These are phyloP conservation scores for Thalassiosira profunda DNA, from an alignment of 108 stramenopile genomes.

Conservation along the genomic window DNA sequence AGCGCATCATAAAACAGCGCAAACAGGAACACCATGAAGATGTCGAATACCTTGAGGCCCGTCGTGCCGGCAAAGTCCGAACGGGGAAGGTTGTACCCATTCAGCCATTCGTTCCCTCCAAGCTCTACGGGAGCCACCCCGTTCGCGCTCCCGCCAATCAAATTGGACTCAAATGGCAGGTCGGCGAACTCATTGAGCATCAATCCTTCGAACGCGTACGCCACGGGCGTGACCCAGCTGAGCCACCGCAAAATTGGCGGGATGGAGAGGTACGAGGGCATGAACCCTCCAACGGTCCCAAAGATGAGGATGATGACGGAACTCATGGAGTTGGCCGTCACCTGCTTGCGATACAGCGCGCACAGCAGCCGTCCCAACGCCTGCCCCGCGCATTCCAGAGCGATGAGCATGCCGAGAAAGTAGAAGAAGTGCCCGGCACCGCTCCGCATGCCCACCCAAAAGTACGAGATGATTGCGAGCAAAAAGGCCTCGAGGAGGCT, in stretches of 20 bases:
- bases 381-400: slow-evolving; percentile 44
- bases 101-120: slow-evolving; percentile 18
- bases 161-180: neutral
- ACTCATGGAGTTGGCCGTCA: slow-evolving; percentile 37
- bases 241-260: slow-evolving; percentile 37
- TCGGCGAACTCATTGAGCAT: slow-evolving; percentile 17
- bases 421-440: slow-evolving; percentile 39
- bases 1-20: slow-evolving; percentile 34
- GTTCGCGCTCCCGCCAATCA: slow-evolving; percentile 13
- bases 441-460: slow-evolving; percentile 46
- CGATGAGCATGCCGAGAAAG: slow-evolving; percentile 48
- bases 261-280: slow-evolving; percentile 33
- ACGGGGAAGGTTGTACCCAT: slow-evolving; percentile 13
- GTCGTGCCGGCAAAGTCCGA: slow-evolving; percentile 14
- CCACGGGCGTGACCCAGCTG: slow-evolving; percentile 42
- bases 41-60: slow-evolving; percentile 40
- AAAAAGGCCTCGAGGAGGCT: slow-evolving; percentile 39
- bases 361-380: slow-evolving; percentile 46
- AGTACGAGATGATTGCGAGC: slow-evolving; percentile 47
- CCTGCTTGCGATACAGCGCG: slow-evolving; percentile 43
- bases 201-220: slow-evolving; percentile 47
- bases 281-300: slow-evolving; percentile 47
- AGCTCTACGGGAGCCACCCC: slow-evolving; percentile 15
- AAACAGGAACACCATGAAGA: slow-evolving; percentile 42
- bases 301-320: slow-evolving; percentile 33